Base-by-base conservation (phyloP, 176 grass and related monocot genomes). In the Oryza longistaminata region DNA sequence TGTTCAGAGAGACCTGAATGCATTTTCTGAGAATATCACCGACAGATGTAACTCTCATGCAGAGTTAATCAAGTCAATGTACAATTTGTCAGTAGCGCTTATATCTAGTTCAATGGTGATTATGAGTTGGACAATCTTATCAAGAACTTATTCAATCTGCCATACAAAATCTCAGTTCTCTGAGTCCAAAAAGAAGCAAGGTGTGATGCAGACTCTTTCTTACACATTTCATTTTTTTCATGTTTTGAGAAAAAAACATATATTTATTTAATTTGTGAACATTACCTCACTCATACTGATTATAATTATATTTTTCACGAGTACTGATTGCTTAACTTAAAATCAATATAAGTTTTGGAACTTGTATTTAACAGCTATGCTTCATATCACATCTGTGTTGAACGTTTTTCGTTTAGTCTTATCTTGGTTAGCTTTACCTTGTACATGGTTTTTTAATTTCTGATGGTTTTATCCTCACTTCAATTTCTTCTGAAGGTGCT, bases 121-220 rank as follows among this genome's bases (percentile, higher is more conserved):
- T 81, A 83, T 64, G 69, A 71, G 45, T 68, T 92, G 64, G 73
- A 71, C 74, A 83, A 39, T 74, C 50, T 87, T 76, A 92, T 64
- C 62, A 42, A 67, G 50, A 83, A 79, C 80, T 92, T 83, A 52
- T 92, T 78, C 83, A 84, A 60, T 79, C 75, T 22, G 70, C 61
- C 0, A 81, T 90, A 60, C 78, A 87, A 39, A 92, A 92, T 87
- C 83, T 92, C 40, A 89, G 83, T 80, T 86, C 84, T 79, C 71
- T 82, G 53, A 83, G 26, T 86, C 79, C 37, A 75, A 89, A 61
- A 66, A 72, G 48, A 64, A 82, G 79, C 33, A 82, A 85, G 81
- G 90, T 91, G 81, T 75, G 82, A 26, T 71, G 45, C 45, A 44
- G 24, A 64, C 31, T 67, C 60, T 22, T 66, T 46, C 68, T 83